phyloP scores from a whole-genome alignment of 345 rosid genomes.

The Boechera divaricarpa region DNA sequence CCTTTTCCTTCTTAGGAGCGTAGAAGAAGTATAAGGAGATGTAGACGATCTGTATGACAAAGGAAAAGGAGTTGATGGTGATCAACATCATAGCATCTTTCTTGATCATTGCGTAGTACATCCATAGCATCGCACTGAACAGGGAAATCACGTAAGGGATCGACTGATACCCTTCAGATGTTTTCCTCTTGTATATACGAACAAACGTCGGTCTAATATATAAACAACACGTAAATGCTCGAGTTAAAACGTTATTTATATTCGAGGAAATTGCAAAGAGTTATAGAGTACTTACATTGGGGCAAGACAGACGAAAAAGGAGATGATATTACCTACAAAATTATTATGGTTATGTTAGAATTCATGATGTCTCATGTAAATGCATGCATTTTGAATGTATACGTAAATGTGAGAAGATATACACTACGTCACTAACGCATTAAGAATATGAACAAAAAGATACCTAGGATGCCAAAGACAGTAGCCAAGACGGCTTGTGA shows the following conservation, averaged over 20 bases:
- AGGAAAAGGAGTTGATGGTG: slow-evolving; percentile 62
- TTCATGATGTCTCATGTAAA: background rate
- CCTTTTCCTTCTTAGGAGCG: slow-evolving; percentile 70
- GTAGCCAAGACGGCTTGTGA: slow-evolving; percentile 49
- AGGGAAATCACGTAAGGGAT: slow-evolving; percentile 71
- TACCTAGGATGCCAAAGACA: slow-evolving; percentile 82
- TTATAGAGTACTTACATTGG: slow-evolving; percentile 58
- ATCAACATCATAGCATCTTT: slow-evolving; percentile 56
- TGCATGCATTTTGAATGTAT: slow-evolving; percentile 24
- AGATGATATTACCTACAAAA: slow-evolving; percentile 67
- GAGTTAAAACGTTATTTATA: background rate
- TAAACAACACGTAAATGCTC: background rate
- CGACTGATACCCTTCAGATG: slow-evolving; percentile 75
- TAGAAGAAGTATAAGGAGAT: slow-evolving; percentile 57
- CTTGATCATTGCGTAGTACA: slow-evolving; percentile 70
- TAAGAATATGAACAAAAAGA: background rate
- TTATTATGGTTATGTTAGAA: slow-evolving; percentile 10
- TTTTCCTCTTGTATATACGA: slow-evolving; percentile 65
- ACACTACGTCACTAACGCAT: background rate
- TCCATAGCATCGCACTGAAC: slow-evolving; percentile 80
- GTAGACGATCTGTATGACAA: slow-evolving; percentile 56
- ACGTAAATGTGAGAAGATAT: slow-evolving; percentile 8
- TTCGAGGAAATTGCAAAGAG: background rate
- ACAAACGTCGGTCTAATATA: slow-evolving; percentile 63
- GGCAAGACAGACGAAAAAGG: slow-evolving; percentile 67